A percentile compares a stretch with the other conserved stretches of the same genome.
These are phyloP conservation scores for Crithidia mellificae DNA, from an alignment of 208 protist genomes.

Conservation along the genomic window DNA sequence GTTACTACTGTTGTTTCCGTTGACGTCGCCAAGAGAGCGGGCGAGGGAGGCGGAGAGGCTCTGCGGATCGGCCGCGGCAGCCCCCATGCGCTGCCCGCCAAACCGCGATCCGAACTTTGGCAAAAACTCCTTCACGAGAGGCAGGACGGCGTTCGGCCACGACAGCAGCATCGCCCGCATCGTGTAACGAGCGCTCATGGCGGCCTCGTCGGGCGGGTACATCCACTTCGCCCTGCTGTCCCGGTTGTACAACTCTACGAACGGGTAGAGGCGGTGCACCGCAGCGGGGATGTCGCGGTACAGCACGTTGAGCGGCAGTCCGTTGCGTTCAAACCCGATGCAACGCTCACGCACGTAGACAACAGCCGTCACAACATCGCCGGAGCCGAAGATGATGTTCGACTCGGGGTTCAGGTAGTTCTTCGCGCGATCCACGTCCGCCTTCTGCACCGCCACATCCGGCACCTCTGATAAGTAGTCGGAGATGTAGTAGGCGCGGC, in stretches of 20 bases:
- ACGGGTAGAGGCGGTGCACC: conserved; percentile 73
- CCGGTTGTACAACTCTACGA: conserved; percentile 80
- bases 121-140: conserved; percentile 38
- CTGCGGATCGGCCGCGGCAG: conserved; percentile 15
- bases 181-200: conserved; percentile 57
- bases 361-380: conserved; percentile 82
- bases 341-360: conserved; percentile 58
- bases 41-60: not conserved
- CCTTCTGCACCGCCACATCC: conserved; percentile 46
- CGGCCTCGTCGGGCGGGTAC: conserved; percentile 60
- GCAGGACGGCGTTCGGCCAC: conserved; percentile 53
- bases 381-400: conserved; percentile 78
- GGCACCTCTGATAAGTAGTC: conserved; percentile 61
- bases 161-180: conserved; percentile 70
- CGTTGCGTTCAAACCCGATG: conserved; percentile 82
- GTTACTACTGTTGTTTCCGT: not conserved
- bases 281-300: conserved; percentile 54
- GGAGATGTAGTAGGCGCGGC: conserved; percentile 57
- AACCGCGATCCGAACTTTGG: not conserved
- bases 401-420: conserved; percentile 74
- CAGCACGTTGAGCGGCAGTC: conserved; percentile 66
- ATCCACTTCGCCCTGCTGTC: conserved; percentile 79
- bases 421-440: conserved; percentile 31
- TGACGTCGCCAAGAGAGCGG: conserved; percentile 1
- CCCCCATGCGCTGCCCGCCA: too few species aligned